phyloP scores from a whole-genome alignment of 1,284 basidiomycete species.

The Prillingera fragicola region DNA sequence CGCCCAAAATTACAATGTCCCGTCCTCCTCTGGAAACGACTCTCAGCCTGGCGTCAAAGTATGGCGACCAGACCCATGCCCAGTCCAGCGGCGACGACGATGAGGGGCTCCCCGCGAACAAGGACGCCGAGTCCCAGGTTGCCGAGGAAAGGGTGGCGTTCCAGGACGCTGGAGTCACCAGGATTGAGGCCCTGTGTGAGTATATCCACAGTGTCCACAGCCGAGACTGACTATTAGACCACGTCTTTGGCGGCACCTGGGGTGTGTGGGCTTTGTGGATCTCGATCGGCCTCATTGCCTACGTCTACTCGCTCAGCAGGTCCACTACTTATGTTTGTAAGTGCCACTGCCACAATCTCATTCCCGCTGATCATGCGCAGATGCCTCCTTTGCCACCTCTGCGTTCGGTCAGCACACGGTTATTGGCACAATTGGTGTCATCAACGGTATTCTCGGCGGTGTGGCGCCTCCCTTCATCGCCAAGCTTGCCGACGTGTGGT shows the following conservation, averaged over 20 bases:
- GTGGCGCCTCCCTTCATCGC: constrained; percentile 42
- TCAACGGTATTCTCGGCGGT: constrained; percentile 33
- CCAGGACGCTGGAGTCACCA: too few relatives aligned
- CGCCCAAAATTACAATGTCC: too few relatives aligned
- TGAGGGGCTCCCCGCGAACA: too few relatives aligned
- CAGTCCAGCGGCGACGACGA: too few relatives aligned
- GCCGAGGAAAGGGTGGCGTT: too few relatives aligned
- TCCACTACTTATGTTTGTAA: constrained; percentile 24
- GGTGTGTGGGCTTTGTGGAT: constrained; percentile 1
- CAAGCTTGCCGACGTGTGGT: constrained; percentile 29
- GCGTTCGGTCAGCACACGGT: constrained; percentile 35
- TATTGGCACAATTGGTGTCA: constrained; percentile 33
- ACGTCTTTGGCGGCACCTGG: neutral
- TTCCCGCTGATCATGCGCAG: constrained; percentile 6
- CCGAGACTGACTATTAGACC: too few relatives aligned
- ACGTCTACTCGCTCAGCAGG: constrained; percentile 22
- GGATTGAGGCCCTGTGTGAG: too few relatives aligned
- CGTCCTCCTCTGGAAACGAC: too few relatives aligned
- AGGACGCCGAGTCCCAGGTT: too few relatives aligned
- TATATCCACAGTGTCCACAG: too few relatives aligned
- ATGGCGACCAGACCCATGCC: too few relatives aligned
- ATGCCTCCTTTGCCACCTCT: constrained; percentile 34
- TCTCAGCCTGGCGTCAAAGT: too few relatives aligned
- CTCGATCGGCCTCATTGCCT: constrained; percentile 28
- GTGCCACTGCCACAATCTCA: constrained; percentile 1